phyloP scores from a whole-genome alignment of 768 basidiomycete species.

The Pleurotus djamor region DNA sequence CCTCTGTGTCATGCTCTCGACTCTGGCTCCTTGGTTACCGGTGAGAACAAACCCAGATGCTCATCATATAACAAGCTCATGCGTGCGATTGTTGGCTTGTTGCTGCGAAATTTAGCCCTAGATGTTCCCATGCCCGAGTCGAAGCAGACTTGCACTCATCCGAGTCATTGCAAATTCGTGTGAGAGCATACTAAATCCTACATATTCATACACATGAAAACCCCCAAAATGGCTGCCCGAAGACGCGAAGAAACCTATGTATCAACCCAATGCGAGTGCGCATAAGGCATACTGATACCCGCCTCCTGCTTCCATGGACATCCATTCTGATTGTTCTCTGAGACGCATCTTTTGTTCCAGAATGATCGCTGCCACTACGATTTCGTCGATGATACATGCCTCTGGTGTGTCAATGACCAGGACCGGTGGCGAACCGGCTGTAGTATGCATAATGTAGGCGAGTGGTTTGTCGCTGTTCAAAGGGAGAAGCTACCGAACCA shows the following conservation, averaged over 20 bases:
- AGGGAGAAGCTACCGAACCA: neutral
- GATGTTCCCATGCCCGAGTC: no score
- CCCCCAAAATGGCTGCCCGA: neutral
- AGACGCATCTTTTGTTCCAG: conserved; percentile 6
- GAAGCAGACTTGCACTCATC: no score
- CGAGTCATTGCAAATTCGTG: no score
- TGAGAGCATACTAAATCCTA: no score
- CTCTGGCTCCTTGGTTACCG: neutral
- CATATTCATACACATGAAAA: no score
- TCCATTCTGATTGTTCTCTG: conserved; percentile 7
- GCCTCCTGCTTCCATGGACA: conserved; percentile 1
- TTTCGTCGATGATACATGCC: neutral
- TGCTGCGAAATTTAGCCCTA: no score
- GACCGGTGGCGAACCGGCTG: neutral
- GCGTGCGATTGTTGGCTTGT: neutral
- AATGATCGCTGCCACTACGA: conserved; percentile 3
- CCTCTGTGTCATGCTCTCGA: neutral
- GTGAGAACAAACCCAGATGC: neutral
- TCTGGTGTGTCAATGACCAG: neutral
- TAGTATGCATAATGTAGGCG: neutral
- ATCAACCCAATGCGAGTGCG: conserved; percentile 5
- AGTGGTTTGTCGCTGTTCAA: neutral
- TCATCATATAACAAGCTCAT: neutral
- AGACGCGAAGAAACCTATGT: neutral
- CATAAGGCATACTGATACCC: conserved; percentile 5